Evolutionary conservation across 306 rosid species (phyloP), one percentile per base, ranked within the genome.

Genomic region (Cucurbita moschata): DNA sequence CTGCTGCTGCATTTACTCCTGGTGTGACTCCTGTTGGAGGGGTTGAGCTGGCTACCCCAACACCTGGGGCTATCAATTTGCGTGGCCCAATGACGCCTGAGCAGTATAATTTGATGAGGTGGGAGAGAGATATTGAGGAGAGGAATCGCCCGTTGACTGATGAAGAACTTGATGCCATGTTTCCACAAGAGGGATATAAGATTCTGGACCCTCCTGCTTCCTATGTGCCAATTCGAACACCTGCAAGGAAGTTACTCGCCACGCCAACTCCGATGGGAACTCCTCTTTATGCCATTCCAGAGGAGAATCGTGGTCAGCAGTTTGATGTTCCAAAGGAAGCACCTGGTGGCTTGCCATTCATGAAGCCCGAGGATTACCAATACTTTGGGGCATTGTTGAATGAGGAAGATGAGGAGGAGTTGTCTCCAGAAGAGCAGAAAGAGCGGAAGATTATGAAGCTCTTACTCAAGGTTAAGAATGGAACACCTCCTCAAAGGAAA

Each of bases 391-490:
- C 89, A 4, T 80, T 88, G 81, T 74, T 86, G 85, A 86, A 86
- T 72, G 95, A 88, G 65, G 91, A 88, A 1, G 86, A 88, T 16
- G 95, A 88, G 77, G 95, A 88, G 78, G 84, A 81, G 21, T 66
- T 88, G 84, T 81, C 91, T 9, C 89, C 91, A 3, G 95, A 88
- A 8, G 95, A 88, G 71, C 91, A 86, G 73, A 88, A 88, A 53
- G 95, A 88, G 83, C 80, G 95, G 72, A 88, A 88, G 85, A 88
- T 88, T 72, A 88, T 88, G 95, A 88, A 88, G 75, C 95, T 88
- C 66, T 62, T 88, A 79, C 91, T 88, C 35, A 88, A 86, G 79
- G 95, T 86, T 74, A 88, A 88, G 86, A 88, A 86, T 62, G 95
- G 91, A 9, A 88, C 91, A 0, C 95, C 95, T 3, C 95, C 91